Percentiles rank a stretch among this genome's conserved stretches.
Evolutionary conservation across 495 filamentous ascomycete species (phyloP).

Genomic region (Articulospora tetracladia): DNA sequence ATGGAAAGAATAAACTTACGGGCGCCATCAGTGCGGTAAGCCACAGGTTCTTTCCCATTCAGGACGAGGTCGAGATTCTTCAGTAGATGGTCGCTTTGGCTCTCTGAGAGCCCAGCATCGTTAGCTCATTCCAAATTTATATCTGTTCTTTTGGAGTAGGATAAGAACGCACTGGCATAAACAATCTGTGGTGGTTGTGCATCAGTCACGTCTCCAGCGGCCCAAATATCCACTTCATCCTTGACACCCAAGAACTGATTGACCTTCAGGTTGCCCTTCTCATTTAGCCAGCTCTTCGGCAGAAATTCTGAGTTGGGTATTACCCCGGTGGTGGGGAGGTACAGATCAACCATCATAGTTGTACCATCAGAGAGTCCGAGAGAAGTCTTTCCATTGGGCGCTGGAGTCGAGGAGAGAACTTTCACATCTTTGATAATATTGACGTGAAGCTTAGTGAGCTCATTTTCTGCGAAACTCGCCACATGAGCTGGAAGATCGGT

Average conservation of each 20-base stretch:
- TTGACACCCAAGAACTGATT: constrained; percentile 31
- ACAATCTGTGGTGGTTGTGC: constrained; percentile 11
- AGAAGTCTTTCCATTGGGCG: constrained; percentile 20
- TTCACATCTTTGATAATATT: constrained; percentile 18
- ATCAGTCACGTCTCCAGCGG: constrained; percentile 35
- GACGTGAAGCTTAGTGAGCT: constrained; percentile 34
- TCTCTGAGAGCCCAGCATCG: not conserved
- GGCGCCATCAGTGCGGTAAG: constrained; percentile 31
- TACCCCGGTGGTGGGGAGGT: constrained; percentile 39
- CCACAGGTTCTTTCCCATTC: constrained; percentile 31
- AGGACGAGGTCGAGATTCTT: constrained; percentile 25
- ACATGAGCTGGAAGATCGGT: constrained; percentile 21
- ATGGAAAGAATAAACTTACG: constrained; percentile 9
- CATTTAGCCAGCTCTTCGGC: constrained; percentile 27
- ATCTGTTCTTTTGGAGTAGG: too few species aligned
- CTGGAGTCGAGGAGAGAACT: constrained; percentile 10
- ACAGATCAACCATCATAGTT: constrained; percentile 35
- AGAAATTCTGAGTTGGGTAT: constrained; percentile 38
- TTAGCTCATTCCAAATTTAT: not conserved
- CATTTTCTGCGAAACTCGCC: constrained; percentile 24
- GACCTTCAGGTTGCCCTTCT: constrained; percentile 32
- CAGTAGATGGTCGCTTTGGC: constrained; percentile 13
- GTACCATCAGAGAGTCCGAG: constrained; percentile 23
- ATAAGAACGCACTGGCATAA: constrained; percentile 7
- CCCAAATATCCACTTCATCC: constrained; percentile 34